These are phyloP conservation scores for Fusarium subtropicale DNA, from an alignment of 2,329 filamentous ascomycete genomes.

Conservation along the genomic window DNA sequence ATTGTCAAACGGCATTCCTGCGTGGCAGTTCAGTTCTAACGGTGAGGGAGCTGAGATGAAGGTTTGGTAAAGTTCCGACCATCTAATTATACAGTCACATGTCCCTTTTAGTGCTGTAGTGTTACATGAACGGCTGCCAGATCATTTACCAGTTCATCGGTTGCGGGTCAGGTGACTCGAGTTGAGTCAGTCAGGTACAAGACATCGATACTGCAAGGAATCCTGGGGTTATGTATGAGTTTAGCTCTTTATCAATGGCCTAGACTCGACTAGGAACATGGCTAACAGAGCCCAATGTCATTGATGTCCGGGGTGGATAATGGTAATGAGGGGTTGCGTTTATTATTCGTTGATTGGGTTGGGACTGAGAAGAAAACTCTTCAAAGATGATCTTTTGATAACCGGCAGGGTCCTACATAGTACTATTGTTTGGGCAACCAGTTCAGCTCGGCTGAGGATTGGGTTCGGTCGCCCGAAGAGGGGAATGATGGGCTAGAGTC, in stretches of 20 bases:
- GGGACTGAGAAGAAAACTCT: constrained; percentile 16
- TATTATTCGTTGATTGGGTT: not conserved
- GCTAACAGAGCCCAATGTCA: constrained; percentile 4
- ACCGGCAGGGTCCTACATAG: not conserved
- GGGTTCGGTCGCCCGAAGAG: constrained; percentile 22
- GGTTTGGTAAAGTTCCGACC: constrained; percentile 7
- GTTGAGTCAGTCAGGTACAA: not conserved
- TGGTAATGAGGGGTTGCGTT: not conserved
- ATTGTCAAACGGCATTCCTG: constrained; percentile 26
- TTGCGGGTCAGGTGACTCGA: constrained; percentile 21
- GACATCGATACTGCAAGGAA: not conserved
- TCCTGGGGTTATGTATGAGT: constrained; percentile 14
- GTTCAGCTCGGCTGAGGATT: constrained; percentile 6
- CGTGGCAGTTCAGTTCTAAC: constrained; percentile 16
- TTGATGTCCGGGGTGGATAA: constrained; percentile 1
- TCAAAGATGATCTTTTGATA: constrained; percentile 11
- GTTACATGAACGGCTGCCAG: not conserved
- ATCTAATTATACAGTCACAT: not conserved
- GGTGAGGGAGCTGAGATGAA: constrained; percentile 14
- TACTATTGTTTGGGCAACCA: not conserved
- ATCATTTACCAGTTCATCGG: constrained; percentile 12
- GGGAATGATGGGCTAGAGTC: constrained; percentile 14
- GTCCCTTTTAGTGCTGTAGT: constrained; percentile 6
- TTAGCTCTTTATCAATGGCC: not conserved
- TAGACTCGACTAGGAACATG: constrained; percentile 11